A percentile compares a stretch with the other conserved stretches of the same genome.
phyloP scores from a whole-genome alignment of 2,329 filamentous ascomycete genomes.

The Cladosporium sp. region DNA sequence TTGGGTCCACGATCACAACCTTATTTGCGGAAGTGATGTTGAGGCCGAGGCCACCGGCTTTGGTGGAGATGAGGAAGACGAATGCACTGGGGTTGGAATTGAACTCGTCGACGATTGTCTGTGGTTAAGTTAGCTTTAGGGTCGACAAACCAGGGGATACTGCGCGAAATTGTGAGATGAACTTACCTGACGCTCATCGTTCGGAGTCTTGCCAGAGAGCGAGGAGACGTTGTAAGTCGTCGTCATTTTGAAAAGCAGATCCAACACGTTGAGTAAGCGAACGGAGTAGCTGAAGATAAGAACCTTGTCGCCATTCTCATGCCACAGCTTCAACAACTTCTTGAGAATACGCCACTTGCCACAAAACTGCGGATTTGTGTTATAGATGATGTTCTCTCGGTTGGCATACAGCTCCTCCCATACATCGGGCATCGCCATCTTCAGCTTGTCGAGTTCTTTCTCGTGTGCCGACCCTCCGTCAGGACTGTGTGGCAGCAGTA shows the following conservation, averaged over 20 bases:
- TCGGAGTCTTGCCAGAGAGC: conserved; percentile 79
- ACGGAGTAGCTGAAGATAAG: conserved; percentile 94
- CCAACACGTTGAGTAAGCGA: conserved; percentile 76
- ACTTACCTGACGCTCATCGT: conserved; percentile 70
- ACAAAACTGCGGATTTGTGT: conserved; percentile 86
- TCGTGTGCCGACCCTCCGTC: conserved; percentile 71
- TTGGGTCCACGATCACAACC: conserved; percentile 93
- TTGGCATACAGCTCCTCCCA: conserved; percentile 75
- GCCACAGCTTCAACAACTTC: conserved; percentile 86
- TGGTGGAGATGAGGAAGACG: conserved; percentile 93
- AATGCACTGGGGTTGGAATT: conserved; percentile 86
- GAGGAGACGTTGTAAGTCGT: conserved; percentile 85
- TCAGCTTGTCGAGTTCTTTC: conserved; percentile 73
- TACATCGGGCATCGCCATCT: conserved; percentile 69
- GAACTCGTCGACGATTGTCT: conserved; percentile 77
- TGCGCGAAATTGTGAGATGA: not conserved
- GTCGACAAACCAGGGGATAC: not conserved
- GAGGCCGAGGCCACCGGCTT: conserved; percentile 86
- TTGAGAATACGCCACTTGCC: conserved; percentile 95
- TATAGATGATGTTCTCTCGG: conserved; percentile 75
- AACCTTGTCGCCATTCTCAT: conserved; percentile 87
- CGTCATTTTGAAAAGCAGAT: conserved; percentile 82
- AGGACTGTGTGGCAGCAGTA: conserved; percentile 69
- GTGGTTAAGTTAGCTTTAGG: not conserved
- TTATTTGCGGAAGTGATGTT: conserved; percentile 99